Evolutionary conservation across 2,329 filamentous ascomycete genomes (phyloP).

Genomic region (Ophiobolus disseminans): DNA sequence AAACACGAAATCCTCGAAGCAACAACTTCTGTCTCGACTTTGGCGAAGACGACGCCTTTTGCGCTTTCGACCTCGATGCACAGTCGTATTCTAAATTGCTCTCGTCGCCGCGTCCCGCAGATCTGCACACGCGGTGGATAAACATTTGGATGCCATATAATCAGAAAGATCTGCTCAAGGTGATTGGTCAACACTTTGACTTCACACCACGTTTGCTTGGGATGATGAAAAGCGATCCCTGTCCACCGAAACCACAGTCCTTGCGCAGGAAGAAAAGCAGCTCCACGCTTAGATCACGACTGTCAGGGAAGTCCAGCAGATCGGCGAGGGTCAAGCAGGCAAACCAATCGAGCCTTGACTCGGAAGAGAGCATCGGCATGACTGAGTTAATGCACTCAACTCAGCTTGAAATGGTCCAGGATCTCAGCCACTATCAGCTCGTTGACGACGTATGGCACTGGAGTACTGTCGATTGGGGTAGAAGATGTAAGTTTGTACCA

Average conservation of each 20-base stretch:
- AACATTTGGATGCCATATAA: constrained; percentile 74
- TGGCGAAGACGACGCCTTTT: constrained; percentile 61
- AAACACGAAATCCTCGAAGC: constrained; percentile 52
- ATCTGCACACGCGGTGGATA: constrained; percentile 72
- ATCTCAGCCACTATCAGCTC: constrained; percentile 63
- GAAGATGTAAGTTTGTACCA: constrained; percentile 59
- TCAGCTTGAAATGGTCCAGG: constrained; percentile 43
- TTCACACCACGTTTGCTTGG: constrained; percentile 71
- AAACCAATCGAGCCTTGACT: constrained; percentile 28
- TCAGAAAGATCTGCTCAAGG: constrained; percentile 64
- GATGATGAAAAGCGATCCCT: constrained; percentile 67
- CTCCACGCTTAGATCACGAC: constrained; percentile 39
- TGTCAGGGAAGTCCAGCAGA: constrained; percentile 35
- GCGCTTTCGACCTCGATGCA: constrained; percentile 62
- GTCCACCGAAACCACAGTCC: constrained; percentile 32
- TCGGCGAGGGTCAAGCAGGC: constrained; percentile 18
- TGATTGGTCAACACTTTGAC: constrained; percentile 67
- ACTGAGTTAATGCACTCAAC: constrained; percentile 46
- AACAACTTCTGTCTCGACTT: constrained; percentile 72
- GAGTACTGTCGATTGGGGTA: constrained; percentile 73
- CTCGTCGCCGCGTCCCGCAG: constrained; percentile 53
- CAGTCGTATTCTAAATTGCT: constrained; percentile 51
- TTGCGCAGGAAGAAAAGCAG: constrained; percentile 37
- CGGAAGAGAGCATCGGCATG: constrained; percentile 46
- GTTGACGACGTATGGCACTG: constrained; percentile 78